These are phyloP conservation scores for Diacronema lutheri DNA, from an alignment of 78 protist species.

Conservation along the genomic window DNA sequence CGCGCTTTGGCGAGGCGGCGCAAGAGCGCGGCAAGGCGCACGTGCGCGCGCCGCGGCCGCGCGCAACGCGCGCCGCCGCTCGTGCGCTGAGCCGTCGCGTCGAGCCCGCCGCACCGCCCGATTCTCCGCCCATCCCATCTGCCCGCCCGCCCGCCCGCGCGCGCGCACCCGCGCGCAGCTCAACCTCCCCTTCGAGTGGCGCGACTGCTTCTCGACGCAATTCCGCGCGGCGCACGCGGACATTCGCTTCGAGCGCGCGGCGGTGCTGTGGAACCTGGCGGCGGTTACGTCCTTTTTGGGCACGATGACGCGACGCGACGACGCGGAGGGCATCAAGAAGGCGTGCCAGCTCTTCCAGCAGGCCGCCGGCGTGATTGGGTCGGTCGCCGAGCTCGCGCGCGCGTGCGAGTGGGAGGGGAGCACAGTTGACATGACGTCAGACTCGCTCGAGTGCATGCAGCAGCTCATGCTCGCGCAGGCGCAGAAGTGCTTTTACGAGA, in stretches of 20 bases:
- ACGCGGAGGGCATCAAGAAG: neutral
- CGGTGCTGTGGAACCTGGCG: neutral
- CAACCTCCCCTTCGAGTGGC: too few relatives aligned
- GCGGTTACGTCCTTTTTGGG: neutral
- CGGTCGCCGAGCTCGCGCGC: neutral
- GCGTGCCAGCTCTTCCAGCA: neutral
- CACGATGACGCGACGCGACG: neutral
- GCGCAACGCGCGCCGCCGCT: too few relatives aligned
- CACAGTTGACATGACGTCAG: neutral
- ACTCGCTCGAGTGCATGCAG: neutral
- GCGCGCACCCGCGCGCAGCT: too few relatives aligned
- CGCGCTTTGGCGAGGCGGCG: too few relatives aligned
- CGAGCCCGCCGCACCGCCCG: too few relatives aligned
- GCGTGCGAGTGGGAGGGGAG: neutral
- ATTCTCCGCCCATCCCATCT: too few relatives aligned
- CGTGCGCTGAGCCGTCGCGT: too few relatives aligned
- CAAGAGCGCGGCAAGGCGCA: too few relatives aligned
- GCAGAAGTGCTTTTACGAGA: slow-evolving; percentile 10
- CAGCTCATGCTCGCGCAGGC: neutral
- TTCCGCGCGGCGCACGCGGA: too few relatives aligned
- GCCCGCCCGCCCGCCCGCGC: too few relatives aligned
- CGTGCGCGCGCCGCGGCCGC: too few relatives aligned
- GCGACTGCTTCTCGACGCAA: too few relatives aligned
- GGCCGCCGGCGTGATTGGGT: neutral
- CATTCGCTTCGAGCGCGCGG: neutral